phyloP scores from a whole-genome alignment of 2,329 filamentous ascomycete species.

The Gyromitra esculenta region DNA sequence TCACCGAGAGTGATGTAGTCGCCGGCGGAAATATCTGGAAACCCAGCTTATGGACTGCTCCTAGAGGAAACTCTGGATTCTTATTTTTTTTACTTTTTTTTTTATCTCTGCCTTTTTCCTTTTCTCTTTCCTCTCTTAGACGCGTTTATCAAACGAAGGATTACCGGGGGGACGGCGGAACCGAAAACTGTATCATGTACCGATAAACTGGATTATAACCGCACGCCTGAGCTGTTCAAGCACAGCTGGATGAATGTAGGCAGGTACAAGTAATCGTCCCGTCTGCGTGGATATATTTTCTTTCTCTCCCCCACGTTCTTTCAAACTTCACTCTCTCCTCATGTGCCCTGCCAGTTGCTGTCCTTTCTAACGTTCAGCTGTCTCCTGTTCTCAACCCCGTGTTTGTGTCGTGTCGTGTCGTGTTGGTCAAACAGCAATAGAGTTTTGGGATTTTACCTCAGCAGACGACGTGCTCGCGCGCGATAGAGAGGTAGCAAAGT shows the following conservation, averaged over 20 bases:
- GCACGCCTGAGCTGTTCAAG: conserved; percentile 23
- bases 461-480: conserved; percentile 9
- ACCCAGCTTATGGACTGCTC: conserved; percentile 18
- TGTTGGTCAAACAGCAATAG: conserved; percentile 36
- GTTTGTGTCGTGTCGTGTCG: conserved; percentile 32
- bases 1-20: conserved; percentile 22
- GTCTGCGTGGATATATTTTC: conserved; percentile 25
- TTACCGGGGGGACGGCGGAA: conserved; percentile 1
- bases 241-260: conserved; percentile 26
- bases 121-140: conserved; percentile 20
- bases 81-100: conserved; percentile 27
- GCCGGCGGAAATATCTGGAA: conserved; percentile 13
- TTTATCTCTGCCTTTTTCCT: conserved; percentile 39
- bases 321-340: background rate
- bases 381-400: conserved; percentile 10
- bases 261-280: conserved; percentile 37
- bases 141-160: conserved; percentile 17
- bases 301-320: conserved; percentile 2
- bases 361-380: background rate
- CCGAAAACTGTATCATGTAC: conserved; percentile 32
- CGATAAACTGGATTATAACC: conserved; percentile 10
- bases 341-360: conserved; percentile 6
- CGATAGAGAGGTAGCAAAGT: conserved; percentile 13
- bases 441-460: conserved; percentile 19
- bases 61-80: conserved; percentile 35